Conservation (phyloP, 2,329 filamentous ascomycete species). For the Colletotrichum sp. region DNA sequence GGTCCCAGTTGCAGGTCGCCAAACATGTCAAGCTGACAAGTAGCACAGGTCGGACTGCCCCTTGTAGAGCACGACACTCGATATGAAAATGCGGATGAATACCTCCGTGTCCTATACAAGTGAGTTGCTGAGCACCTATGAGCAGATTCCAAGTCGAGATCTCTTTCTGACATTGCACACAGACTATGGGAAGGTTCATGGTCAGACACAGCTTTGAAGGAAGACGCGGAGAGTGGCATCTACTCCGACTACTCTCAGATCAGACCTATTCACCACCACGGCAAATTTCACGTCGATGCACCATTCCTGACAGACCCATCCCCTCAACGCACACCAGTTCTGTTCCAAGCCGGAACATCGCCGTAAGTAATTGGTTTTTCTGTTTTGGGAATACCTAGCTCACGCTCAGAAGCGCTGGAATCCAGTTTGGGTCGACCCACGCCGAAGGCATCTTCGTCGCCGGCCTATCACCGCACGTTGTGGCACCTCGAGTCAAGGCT, state of each 20-base stretch:
- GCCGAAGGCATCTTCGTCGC: conserved; percentile 67
- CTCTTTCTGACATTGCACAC: too few species aligned
- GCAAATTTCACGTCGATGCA: conserved; percentile 4
- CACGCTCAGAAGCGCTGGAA: conserved; percentile 46
- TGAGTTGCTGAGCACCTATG: conserved; percentile 30
- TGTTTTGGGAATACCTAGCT: background rate
- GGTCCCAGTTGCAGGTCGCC: rapidly evolving
- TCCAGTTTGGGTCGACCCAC: conserved; percentile 60
- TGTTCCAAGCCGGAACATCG: conserved; percentile 66
- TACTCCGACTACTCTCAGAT: conserved; percentile 6
- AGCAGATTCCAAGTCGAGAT: background rate
- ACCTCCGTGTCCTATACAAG: conserved; percentile 67
- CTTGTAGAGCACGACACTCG: conserved; percentile 65
- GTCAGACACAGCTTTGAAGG: background rate
- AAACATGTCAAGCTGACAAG: background rate
- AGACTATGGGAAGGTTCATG: conserved; percentile 11
- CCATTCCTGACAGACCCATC: conserved; percentile 46
- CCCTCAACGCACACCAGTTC: conserved; percentile 60
- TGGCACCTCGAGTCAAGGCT: conserved; percentile 54
- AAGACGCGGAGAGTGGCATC: background rate
- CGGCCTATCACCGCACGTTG: conserved; percentile 52
- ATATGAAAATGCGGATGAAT: conserved; percentile 67
- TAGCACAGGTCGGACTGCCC: conserved; percentile 57
- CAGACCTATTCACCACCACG: background rate
- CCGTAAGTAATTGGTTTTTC: background rate